These are phyloP conservation scores for Pseudonitzschia delicatissima DNA, from an alignment of 108 stramenopile species.

Conservation along the genomic window DNA sequence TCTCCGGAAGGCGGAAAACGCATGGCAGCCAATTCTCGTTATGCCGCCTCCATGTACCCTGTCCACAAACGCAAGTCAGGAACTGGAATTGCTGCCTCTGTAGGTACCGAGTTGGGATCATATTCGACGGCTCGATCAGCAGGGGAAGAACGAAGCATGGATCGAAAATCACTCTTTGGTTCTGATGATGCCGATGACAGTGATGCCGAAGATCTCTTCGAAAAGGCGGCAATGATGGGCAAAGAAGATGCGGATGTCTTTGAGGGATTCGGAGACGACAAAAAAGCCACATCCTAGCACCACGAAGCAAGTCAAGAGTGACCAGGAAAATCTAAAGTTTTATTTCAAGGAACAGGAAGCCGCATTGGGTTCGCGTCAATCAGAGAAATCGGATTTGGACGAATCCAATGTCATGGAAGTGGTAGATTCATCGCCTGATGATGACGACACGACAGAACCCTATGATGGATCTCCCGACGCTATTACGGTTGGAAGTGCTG, in stretches of 20 bases:
- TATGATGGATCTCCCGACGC: conserved; percentile 42
- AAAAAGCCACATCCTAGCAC: background rate
- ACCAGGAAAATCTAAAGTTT: background rate
- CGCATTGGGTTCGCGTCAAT: background rate
- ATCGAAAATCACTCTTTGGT: conserved; percentile 52
- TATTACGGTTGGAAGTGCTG: conserved; percentile 31
- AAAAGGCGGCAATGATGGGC: conserved; percentile 65
- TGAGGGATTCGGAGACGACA: background rate
- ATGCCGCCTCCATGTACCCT: conserved; percentile 79
- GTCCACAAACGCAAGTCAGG: conserved; percentile 56
- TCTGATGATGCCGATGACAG: background rate
- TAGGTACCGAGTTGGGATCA: conserved; percentile 83
- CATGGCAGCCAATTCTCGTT: conserved; percentile 71
- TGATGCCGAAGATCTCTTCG: conserved; percentile 52
- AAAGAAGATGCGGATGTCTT: conserved; percentile 58
- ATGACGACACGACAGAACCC: conserved; percentile 3
- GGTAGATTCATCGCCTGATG: background rate
- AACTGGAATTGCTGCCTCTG: conserved; percentile 63
- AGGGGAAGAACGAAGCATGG: conserved; percentile 56
- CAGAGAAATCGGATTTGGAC: background rate
- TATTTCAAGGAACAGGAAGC: conserved; percentile 14
- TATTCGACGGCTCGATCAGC: conserved; percentile 79
- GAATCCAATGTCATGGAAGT: background rate
- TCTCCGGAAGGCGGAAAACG: conserved; percentile 46
- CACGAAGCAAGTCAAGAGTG: background rate